phyloP scores from a whole-genome alignment of 1,284 basidiomycete species.

The Heimioporus punctisporus region DNA sequence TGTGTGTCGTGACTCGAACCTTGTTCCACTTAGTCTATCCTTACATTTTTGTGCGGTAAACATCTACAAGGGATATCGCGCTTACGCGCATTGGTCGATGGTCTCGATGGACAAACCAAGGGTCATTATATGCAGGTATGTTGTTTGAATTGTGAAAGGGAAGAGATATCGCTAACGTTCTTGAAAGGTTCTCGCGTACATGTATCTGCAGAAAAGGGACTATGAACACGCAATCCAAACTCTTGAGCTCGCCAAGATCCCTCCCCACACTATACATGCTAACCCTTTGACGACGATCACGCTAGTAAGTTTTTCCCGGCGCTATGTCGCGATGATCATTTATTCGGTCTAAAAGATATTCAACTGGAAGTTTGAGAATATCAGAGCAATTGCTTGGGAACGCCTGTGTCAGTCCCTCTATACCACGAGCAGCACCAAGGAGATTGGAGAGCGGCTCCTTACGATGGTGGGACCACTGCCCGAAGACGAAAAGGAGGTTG shows the following conservation, averaged over 20 bases:
- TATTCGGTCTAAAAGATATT: background rate
- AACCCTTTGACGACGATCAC: background rate
- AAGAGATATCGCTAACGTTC: background rate
- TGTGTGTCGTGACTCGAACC: background rate
- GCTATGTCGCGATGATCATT: background rate
- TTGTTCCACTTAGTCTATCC: background rate
- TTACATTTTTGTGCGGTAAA: conserved; percentile 1
- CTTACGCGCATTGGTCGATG: background rate
- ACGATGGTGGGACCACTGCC: background rate
- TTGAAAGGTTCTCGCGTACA: conserved; percentile 3
- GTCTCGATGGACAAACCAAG: background rate
- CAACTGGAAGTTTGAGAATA: background rate
- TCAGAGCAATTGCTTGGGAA: background rate
- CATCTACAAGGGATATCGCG: conserved; percentile 1
- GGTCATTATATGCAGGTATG: background rate
- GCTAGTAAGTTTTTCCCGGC: background rate
- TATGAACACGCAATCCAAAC: conserved; percentile 1
- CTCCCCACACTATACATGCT: background rate
- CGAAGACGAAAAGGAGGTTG: background rate
- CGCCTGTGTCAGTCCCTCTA: background rate
- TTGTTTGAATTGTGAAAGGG: no score
- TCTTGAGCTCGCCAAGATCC: background rate
- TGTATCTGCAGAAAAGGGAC: conserved; percentile 5
- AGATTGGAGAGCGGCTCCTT: background rate
- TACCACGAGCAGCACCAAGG: background rate